phyloP scores from a whole-genome alignment of 2,329 filamentous ascomycete species.

The Emmonsiellopsis sp. region DNA sequence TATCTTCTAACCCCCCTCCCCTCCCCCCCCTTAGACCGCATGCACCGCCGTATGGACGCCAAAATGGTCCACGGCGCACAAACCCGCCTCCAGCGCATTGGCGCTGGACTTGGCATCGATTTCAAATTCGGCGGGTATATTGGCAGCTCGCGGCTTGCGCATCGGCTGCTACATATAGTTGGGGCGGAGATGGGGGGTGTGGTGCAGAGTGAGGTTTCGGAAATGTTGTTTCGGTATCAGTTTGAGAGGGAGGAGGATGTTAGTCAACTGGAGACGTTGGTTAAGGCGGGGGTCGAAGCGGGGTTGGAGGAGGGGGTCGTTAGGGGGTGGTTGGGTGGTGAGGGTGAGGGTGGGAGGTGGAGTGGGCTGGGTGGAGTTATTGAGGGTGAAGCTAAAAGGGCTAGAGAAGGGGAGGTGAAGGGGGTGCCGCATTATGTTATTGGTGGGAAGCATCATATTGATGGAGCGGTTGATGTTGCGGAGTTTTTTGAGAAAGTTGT shows the following conservation, averaged over 20 bases:
- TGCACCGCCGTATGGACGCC: constrained; percentile 11
- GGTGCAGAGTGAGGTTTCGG: constrained; percentile 8
- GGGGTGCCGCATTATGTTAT: constrained; percentile 16
- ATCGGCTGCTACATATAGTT: constrained; percentile 11
- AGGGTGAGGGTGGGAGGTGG: background rate
- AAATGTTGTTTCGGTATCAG: constrained; percentile 13
- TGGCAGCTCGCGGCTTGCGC: constrained; percentile 14
- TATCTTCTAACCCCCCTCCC: background rate
- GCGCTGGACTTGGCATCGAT: constrained; percentile 8
- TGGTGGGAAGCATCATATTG: constrained; percentile 10
- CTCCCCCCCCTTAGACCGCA: constrained; percentile 12
- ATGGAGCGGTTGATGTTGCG: constrained; percentile 12
- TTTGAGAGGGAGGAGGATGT: constrained; percentile 16
- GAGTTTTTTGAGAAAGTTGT: constrained; percentile 14
- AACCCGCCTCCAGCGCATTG: constrained; percentile 12
- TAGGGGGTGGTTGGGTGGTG: constrained; percentile 9
- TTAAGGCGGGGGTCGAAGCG: constrained; percentile 7
- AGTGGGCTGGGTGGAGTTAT: constrained; percentile 2
- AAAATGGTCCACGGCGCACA: constrained; percentile 12
- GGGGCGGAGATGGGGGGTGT: background rate
- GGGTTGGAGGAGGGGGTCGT: constrained; percentile 8
- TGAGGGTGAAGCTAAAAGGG: constrained; percentile 7
- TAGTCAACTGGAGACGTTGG: constrained; percentile 7
- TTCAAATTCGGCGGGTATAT: constrained; percentile 15
- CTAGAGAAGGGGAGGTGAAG: constrained; percentile 5